A percentile compares a stretch with the other conserved stretches of the same genome.
Conservation (phyloP, 2,329 filamentous ascomycete species). For the Pseudogymnoascus sp. region DNA sequence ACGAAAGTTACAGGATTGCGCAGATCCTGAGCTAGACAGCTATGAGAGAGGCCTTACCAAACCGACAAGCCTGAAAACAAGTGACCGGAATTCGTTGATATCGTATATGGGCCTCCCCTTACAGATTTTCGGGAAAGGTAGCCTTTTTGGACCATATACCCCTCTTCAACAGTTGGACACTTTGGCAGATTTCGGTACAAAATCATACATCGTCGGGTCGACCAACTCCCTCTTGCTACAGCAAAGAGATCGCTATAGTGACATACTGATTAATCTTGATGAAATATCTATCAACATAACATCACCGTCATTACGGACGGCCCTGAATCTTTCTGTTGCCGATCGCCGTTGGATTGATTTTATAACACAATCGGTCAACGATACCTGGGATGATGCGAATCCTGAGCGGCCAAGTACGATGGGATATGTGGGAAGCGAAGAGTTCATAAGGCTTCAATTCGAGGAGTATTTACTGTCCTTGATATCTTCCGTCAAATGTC, state of each 20-base stretch:
- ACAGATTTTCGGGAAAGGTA: constrained; percentile 93
- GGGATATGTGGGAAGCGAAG: constrained; percentile 91
- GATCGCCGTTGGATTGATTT: constrained; percentile 96
- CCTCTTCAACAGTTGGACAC: constrained; percentile 92
- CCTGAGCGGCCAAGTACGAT: constrained; percentile 86
- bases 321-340: constrained; percentile 71
- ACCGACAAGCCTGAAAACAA: constrained; percentile 81
- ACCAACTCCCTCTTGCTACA: constrained; percentile 91
- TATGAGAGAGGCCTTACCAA: constrained; percentile 69
- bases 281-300: constrained; percentile 79
- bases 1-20: constrained; percentile 86
- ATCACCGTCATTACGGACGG: constrained; percentile 67
- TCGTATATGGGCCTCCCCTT: constrained; percentile 91
- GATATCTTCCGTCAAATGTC: constrained; percentile 83
- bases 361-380: constrained; percentile 83
- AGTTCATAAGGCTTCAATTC: constrained; percentile 94
- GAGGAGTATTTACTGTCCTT: constrained; percentile 92
- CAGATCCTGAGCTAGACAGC: constrained; percentile 82
- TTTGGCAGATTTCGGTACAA: constrained; percentile 86
- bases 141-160: constrained; percentile 92
- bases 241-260: constrained; percentile 91
- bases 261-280: constrained; percentile 93
- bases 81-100: constrained; percentile 81
- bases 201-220: constrained; percentile 94
- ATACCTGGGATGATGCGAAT: constrained; percentile 93